Base-by-base conservation (phyloP, 2,329 filamentous ascomycete genomes). In the Colletotrichum incanum region DNA sequence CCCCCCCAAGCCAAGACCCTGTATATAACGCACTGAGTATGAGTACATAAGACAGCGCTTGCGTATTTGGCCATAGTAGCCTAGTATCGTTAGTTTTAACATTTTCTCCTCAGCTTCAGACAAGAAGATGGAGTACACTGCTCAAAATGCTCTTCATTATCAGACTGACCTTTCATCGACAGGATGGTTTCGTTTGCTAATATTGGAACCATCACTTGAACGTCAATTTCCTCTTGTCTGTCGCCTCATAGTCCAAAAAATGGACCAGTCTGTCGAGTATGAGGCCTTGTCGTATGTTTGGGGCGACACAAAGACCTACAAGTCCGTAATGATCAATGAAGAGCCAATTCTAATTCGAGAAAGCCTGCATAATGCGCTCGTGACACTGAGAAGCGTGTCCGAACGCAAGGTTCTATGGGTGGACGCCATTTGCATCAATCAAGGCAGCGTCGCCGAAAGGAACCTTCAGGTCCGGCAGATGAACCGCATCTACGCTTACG, bases 371-470 rank as follows among this genome's bases (percentile, higher is more conserved):
- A 1, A 12, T 20, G 23, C 23, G 12, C 47, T 50, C 6, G n/a
- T 26, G 9, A n/a, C 47, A 12, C 47, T 50, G 23, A 26, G 47
- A 12, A 14, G 23, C 47, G 23, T 16, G 14, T 26, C 23, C 23
- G 23, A 26, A 4, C 12, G 23, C 12, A 26, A 16, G 23, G 47
- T 26, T 4, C 23, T 50, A 5, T 50, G 47, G 47, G 47, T 50
- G 23, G 47, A 50, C 7, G 47, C 47, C 4, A 28, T 50, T 20
- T 50, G 47, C 23, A 50, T 50, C 23, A 28, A 50, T 20, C 47
- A 50, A 11, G 78, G 79, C 14, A 50, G 14, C n/a, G 47, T 26
- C 11, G 23, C 47, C 23, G 47, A 50, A 20, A 12, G 23, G 23
- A 50, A 50, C 23, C 47, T 26, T 5, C 47, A 50, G 47, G 47